Evolutionary conservation across 2,329 filamentous ascomycete genomes (phyloP), one percentile per base, ranked within the genome.

Genomic region (Neoarthrinium moseri): DNA sequence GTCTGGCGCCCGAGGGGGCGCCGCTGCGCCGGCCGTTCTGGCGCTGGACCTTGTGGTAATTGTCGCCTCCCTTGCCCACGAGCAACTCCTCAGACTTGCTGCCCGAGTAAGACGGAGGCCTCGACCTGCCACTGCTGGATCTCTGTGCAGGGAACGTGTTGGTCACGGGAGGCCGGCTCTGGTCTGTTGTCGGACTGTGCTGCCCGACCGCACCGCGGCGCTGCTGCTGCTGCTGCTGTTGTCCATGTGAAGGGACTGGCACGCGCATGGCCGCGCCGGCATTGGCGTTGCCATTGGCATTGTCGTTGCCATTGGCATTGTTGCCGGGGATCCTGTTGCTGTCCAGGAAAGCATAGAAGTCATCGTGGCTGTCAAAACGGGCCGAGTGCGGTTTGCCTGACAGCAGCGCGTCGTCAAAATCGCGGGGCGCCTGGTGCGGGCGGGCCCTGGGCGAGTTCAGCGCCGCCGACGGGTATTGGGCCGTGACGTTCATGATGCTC

Each of bases 341-440:
- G 20, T 63, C 60, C 13, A 63, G 52, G 30, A 62, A 63, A 33
- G 57, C 52, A 51, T 63, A 63, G 35, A 62, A 63, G 37, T 63
- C 61, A 51, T 62, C 58, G 52, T 62, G 56, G 41, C 51, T 61
- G 39, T 57, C 56, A 43, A 61, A 61, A 38, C 52, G 60, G 6
- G 55, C 30, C 20, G 17, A 29, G 17, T 34, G 17, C 39, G 49
- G 53, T 21, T 50, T 51, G 22, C 48, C 22, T 39, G 30, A 32
- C 26, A 44, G 22, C 6, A 37, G 6, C 13, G 43, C 46, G 48
- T 56, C 54, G 41, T 56, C 52, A 45, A 53, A 54, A 18, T 54
- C 54, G 49, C 54, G 54, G 48, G 54, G 52, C 30, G 44, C 40
- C 45, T 55, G 52, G 43, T 51, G 52, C 21, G 51, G 51, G 18